Evolutionary conservation across 2,329 filamentous ascomycete genomes (phyloP), one percentile per base, ranked within the genome.

Genomic region (Geosmithia putterillii): DNA sequence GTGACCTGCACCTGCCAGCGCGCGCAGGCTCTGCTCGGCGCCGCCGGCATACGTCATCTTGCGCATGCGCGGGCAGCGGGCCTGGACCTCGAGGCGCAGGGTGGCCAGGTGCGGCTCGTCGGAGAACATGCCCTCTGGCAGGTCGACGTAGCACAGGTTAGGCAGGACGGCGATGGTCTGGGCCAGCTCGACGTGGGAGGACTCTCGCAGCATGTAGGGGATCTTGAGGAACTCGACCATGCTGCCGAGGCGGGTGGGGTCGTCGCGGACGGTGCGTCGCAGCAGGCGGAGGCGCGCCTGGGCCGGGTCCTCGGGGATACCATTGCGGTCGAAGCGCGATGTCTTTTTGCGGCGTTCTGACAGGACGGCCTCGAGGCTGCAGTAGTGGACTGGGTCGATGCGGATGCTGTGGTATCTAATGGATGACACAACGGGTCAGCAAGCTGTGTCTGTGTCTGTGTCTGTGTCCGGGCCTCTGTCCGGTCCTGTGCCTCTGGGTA

Each of bases 321-420:
- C 83, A 59, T 89, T 87, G 56, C 82, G 74, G 57, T 86, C 74
- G 58, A 86, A 82, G 54, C 80, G 77, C 32, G 80, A 81, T 46
- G 75, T 76, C 48, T 80, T 80, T 59, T 85, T 87, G 48, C 89
- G 83, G 59, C 76, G 80, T 52, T 90, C 86, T 43, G 85, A 77
- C 32, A 95, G 76, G 52, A 83, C 70, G 46, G 85, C 81, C 62
- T 96, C 90, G 53, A 85, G 82, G 50, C 84, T 79, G 68, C 90
- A 96, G 65, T 95, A 95, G 64, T 96, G 90, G 25, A 95, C 89
- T 17, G 85, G 77, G 59, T 96, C 90, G 59, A 96, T 92, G 46
- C 89, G 85, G 51, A 96, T 81, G 67, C 87, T 89, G 54, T 82
- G 81, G 60, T 94, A 94, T 51, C 86, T 94, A 54, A n/a, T n/a